Conservation (phyloP, 2,329 filamentous ascomycete genomes). For the Aschersonia sp. region DNA sequence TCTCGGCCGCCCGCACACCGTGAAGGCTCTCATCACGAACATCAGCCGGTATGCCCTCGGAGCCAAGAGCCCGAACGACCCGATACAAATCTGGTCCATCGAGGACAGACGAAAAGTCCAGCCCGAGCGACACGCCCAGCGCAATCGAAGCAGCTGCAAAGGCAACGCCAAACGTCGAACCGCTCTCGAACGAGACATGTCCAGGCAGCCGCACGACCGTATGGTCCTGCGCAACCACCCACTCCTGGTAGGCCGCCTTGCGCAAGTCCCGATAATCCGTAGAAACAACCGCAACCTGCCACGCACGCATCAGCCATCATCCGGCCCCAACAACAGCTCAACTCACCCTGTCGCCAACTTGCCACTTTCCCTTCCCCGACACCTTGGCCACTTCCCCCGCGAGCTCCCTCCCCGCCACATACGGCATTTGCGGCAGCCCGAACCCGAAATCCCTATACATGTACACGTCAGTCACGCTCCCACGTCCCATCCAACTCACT, state of each 20-base stretch:
- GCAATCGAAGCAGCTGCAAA: conserved; percentile 56
- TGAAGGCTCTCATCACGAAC: conserved; percentile 48
- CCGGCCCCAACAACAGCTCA: background rate
- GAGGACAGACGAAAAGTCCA: conserved; percentile 42
- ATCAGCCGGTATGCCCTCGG: conserved; percentile 40
- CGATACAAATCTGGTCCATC: conserved; percentile 44
- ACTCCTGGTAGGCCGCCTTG: conserved; percentile 60
- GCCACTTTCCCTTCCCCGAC: conserved; percentile 29
- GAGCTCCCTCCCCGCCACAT: conserved; percentile 56
- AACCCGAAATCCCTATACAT: conserved; percentile 50
- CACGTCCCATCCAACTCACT: conserved; percentile 12
- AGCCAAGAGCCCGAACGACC: conserved; percentile 30
- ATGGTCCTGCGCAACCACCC: conserved; percentile 48
- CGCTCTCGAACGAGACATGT: conserved; percentile 35
- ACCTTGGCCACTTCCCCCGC: conserved; percentile 45
- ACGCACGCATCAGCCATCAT: background rate
- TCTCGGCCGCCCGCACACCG: conserved; percentile 34
- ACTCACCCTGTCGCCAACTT: conserved; percentile 36
- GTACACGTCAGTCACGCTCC: background rate
- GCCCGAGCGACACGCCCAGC: conserved; percentile 54
- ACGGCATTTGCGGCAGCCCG: conserved; percentile 52
- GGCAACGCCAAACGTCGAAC: conserved; percentile 53
- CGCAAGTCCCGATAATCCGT: conserved; percentile 61
- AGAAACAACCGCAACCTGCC: conserved; percentile 45
- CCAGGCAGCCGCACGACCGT: conserved; percentile 50